Evolutionary conservation across 2,329 filamentous ascomycete species (phyloP).

Genomic region (Clathrospora elynae): DNA sequence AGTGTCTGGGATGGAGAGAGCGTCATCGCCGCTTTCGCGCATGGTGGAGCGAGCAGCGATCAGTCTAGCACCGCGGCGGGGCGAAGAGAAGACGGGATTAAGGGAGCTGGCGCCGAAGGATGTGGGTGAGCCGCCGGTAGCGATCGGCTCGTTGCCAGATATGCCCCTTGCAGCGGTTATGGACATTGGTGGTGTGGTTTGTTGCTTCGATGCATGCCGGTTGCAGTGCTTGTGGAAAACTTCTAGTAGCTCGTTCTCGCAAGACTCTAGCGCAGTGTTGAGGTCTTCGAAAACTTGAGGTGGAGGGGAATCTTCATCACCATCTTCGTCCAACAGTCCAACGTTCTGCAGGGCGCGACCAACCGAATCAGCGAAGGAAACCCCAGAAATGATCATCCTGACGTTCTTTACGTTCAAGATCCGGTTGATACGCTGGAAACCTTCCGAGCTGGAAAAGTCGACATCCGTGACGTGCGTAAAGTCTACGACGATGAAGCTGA

Average conservation of each 20-base stretch:
- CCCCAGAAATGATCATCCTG: conserved; percentile 79
- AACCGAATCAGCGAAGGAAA: conserved; percentile 75
- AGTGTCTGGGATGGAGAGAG: conserved; percentile 22
- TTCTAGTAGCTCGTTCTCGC: conserved; percentile 89
- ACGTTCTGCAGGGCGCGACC: conserved; percentile 81
- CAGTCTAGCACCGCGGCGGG: conserved; percentile 76
- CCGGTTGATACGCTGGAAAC: conserved; percentile 89
- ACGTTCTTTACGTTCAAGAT: conserved; percentile 79
- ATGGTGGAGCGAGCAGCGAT: conserved; percentile 78
- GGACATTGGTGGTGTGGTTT: conserved; percentile 43
- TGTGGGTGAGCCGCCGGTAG: conserved; percentile 28
- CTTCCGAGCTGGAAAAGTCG: conserved; percentile 95
- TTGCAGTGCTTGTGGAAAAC: conserved; percentile 56
- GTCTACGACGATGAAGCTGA: conserved; percentile 88
- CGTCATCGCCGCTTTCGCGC: conserved; percentile 54
- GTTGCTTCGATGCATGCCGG: conserved; percentile 45
- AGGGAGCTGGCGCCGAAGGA: conserved; percentile 41
- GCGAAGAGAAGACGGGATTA: conserved; percentile 72
- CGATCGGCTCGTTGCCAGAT: conserved; percentile 17
- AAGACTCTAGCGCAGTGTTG: conserved; percentile 90
- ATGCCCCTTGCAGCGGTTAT: conserved; percentile 29
- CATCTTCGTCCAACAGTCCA: conserved; percentile 75
- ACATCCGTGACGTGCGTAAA: conserved; percentile 87
- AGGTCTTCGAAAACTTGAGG: conserved; percentile 79
- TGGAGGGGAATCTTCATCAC: conserved; percentile 61